A percentile compares a stretch with the other conserved stretches of the same genome.
These are phyloP conservation scores for Talaromyces thailandensis DNA, from an alignment of 495 filamentous ascomycete genomes.

Conservation along the genomic window DNA sequence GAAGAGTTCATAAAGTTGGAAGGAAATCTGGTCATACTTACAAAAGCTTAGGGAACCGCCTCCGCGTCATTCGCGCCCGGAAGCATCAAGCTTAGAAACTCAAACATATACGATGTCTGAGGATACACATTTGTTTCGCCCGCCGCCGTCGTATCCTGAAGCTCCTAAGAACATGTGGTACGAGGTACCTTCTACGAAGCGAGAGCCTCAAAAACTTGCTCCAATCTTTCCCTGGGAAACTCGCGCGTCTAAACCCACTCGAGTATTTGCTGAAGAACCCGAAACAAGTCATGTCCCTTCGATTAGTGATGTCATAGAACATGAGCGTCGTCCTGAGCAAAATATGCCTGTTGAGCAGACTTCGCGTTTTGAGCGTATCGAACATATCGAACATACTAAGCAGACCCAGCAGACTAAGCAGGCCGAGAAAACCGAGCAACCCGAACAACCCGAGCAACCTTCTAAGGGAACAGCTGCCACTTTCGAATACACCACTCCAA, in stretches of 20 bases:
- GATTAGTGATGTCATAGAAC: neutral
- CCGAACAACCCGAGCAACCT: neutral
- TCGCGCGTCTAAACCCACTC: slow-evolving; percentile 52
- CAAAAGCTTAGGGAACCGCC: slow-evolving; percentile 53
- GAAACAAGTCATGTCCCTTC: slow-evolving; percentile 13
- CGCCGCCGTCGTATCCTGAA: slow-evolving; percentile 67
- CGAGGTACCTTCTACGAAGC: slow-evolving; percentile 56
- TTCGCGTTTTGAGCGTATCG: neutral
- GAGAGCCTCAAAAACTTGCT: slow-evolving; percentile 45
- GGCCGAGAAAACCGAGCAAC: neutral
- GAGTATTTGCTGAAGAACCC: slow-evolving; percentile 64
- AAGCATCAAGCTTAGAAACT: slow-evolving; percentile 66
- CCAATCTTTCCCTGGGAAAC: slow-evolving; percentile 84
- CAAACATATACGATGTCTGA: slow-evolving; percentile 70
- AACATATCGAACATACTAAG: neutral
- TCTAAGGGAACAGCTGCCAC: neutral
- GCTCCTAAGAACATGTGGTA: slow-evolving; percentile 82
- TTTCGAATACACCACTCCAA: neutral
- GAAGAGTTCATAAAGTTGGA: slow-evolving; percentile 12
- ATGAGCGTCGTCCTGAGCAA: neutral
- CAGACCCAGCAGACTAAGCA: neutral
- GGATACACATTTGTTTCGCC: slow-evolving; percentile 59
- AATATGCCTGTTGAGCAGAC: neutral
- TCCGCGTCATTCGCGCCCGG: slow-evolving; percentile 62
- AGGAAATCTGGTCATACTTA: slow-evolving; percentile 8